Base-by-base conservation (phyloP, 2,329 filamentous ascomycete genomes). In the Claviceps sp. region DNA sequence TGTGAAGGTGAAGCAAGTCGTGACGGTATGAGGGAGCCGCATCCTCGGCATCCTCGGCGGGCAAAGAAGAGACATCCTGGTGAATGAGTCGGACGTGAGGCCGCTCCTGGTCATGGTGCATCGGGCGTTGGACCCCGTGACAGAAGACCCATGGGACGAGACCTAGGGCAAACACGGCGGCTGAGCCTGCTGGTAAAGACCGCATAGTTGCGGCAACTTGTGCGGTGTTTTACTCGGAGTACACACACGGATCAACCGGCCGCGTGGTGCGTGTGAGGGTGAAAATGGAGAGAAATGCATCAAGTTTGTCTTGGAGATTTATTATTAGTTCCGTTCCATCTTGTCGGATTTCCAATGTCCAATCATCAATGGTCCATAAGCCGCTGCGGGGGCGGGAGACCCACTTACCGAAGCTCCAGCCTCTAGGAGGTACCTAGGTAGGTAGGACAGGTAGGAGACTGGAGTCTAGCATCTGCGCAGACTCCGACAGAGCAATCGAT, bases 1-100 rank as follows among this genome's bases (percentile, higher is more conserved):
- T 79, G 69, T 95, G 89, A 13, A 95, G 76, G 17, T 76, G 74
- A 44, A 95, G 74, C 1, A 95, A 76, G 40, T 69, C 64, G 3
- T 68, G 58, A 39, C 77, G 74, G 56, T 68, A 69, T 22, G 62
- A 56, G 4, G 66, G 65, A 36, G 62, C 58, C 50, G 61, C 55
- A 26, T 55, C 45, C 53, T 55, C 20, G 45, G n/a, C 34, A 22
- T 9, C 42, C 22, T 14, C 20, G 42, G 20, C 17, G 34, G 39
- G 8, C 23, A 17, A n/a, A 36, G n/a, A 34, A 34, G 29, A 34
- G 29, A 34, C 11, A 38, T n/a, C 39, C n/a, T 36, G 48, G 29
- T 44, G 48, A 29, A 4, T 20, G 43, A 14, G 48, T 34, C n/a
- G 17, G 23, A 17, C 17, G n/a, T 14, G 26, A 40, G 36, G 47